Evolutionary conservation across 2,329 filamentous ascomycete genomes (phyloP), one percentile per base, ranked within the genome.

Genomic region (Amauroascus niger): DNA sequence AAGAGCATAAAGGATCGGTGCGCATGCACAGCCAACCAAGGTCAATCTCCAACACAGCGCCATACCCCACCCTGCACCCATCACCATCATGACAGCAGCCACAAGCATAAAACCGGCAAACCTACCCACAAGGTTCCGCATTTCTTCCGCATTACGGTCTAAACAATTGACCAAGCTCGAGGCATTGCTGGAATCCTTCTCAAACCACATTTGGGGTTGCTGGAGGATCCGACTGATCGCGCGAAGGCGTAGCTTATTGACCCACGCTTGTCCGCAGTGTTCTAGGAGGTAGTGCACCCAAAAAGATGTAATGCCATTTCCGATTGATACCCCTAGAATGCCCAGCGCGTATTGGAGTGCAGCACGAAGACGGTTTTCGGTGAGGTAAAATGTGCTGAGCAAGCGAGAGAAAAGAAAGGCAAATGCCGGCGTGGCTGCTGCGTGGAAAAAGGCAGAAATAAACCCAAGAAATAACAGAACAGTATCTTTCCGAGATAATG

Each of bases 71-170:
- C 78, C 63, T 6, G 93, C 62, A 0, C 87, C 82, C n/a, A 85
- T 78, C 0, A 71, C 54, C 16, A 87, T 76, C 77, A 95, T 90
- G 49, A 81, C 69, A 0, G 75, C 64, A 2, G 86, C 82, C 8
- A 84, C 79, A 13, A 90, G 74, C 0, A 85, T 68, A 51, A 86
- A 80, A 1, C 86, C 84, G 0, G 84, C 76, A 63, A 95, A 95
- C 1, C 86, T 80, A 1, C 87, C 86, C 0, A 95, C 76, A 0
- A 97, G 72, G 60, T 87, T 89, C 7, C 87, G 80, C 80, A 93
- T 90, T 64, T 95, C 88, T 65, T 97, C 89, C 0, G 85, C 86
- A 61, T 88, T 87, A 14, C 85, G 79, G 62, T 95, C 88, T 0
- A 97, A 76, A 43, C 79, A 84, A 56, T 87, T 82, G 0, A 77